Evolutionary conservation across 2,329 filamentous ascomycete genomes (phyloP), one percentile per base, ranked within the genome.

Genomic region (Paradendryphiella salina): DNA sequence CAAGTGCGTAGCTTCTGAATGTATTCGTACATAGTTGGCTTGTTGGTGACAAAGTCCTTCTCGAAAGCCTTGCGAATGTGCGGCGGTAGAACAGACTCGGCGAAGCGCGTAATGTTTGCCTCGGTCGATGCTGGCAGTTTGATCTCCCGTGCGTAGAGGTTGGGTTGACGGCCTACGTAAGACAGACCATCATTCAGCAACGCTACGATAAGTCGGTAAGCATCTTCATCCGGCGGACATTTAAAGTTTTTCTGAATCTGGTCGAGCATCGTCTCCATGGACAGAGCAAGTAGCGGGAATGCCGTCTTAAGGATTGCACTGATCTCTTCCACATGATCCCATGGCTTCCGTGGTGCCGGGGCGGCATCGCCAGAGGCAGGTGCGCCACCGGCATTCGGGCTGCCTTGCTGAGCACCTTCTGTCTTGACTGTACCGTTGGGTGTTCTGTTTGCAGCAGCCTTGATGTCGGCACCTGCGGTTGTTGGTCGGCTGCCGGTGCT

Each of bases 231-330:
- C 0, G 93, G 93, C 11, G 93, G 93, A 66, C 94, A 97, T 76
- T 99, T 99, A 83, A 99, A 99, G 75, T 97, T 88, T 79, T 97
- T 97, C 73, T 94, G 89, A 52, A 99, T 96, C 75, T 97, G 93
- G 70, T 99, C 94, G 23, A 97, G 92, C 91, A 97, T 99, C 0
- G 93, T 96, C 77, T 99, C 94, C 94, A 99, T 97, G 0, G 93
- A 96, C 35, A 97, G 79, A 8, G 95, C 94, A 63, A 99, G 82
- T 14, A 99, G 81, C 18, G 94, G 94, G 79, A 97, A 99, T 0
- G 93, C 92, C 5, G 94, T 97, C 80, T 99, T 97, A 46, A 99
- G 85, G 23, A 91, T 89, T 28, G 91, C 89, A 82, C 96, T 91
- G 54, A 99, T 90, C 70, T 97, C 92, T 63, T 99, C 94, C 0